A percentile compares a stretch with the other conserved stretches of the same genome.
phyloP scores from a whole-genome alignment of 202 grass and related monocot species.

The Carex sylvatica region DNA sequence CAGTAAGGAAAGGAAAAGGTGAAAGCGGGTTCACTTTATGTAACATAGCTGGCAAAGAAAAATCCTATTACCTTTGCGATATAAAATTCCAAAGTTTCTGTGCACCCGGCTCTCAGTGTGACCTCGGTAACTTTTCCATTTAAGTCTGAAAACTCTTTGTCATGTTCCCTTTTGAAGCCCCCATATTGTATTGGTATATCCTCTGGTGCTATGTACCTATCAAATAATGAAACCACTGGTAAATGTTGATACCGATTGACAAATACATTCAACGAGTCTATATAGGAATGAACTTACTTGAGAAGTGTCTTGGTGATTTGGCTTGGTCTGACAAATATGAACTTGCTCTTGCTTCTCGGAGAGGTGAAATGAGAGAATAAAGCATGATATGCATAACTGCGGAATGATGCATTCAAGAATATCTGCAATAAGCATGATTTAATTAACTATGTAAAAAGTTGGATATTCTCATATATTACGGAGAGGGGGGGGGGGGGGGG shows the following conservation, averaged over 20 bases:
- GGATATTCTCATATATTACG: too few species aligned
- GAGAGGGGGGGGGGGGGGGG: too few species aligned
- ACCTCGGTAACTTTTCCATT: conserved; percentile 29
- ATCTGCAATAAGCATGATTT: conserved; percentile 6
- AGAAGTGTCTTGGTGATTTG: conserved; percentile 45
- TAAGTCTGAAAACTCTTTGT: conserved; percentile 34
- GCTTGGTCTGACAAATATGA: conserved; percentile 38
- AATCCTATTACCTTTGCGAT: conserved; percentile 28
- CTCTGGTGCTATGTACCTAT: conserved; percentile 40
- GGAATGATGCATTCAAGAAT: conserved; percentile 41
- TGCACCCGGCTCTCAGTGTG: background rate
- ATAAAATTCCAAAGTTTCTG: conserved; percentile 28
- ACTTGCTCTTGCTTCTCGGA: conserved; percentile 38
- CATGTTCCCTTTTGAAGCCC: conserved; percentile 32
- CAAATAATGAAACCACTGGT: background rate
- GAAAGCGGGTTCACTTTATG: background rate
- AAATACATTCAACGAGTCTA: background rate
- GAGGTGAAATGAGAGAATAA: conserved; percentile 35
- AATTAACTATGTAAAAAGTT: background rate
- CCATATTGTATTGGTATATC: conserved; percentile 47
- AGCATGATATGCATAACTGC: conserved; percentile 32
- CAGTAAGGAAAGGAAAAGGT: background rate
- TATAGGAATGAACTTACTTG: conserved; percentile 26
- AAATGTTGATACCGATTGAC: background rate
- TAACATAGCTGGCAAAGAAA: background rate